A percentile compares a stretch with the other conserved stretches of the same genome.
Conservation (phyloP, 2,329 filamentous ascomycete species). For the Aspergillus texensis region DNA sequence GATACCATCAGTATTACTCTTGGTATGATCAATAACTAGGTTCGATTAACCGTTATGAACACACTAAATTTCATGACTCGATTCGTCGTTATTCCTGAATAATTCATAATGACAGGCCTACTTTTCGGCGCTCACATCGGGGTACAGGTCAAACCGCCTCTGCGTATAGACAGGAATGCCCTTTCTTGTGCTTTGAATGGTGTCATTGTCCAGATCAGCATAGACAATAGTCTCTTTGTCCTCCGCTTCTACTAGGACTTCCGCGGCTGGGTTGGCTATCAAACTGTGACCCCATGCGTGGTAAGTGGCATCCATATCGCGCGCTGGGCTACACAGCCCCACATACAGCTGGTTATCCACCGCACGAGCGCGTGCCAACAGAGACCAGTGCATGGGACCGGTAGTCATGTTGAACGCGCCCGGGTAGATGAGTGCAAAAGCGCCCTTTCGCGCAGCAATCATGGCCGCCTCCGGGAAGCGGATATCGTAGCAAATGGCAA, state of each 20-base stretch:
- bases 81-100: background rate
- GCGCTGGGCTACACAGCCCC: slow-evolving; percentile 85
- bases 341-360: slow-evolving; percentile 96
- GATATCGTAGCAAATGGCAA: slow-evolving; percentile 97
- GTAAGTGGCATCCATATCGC: slow-evolving; percentile 76
- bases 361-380: slow-evolving; percentile 79
- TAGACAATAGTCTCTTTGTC: slow-evolving; percentile 77
- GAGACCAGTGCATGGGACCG: slow-evolving; percentile 85
- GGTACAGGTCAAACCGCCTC: slow-evolving; percentile 92
- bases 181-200: slow-evolving; percentile 74
- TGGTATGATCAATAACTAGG: background rate
- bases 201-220: slow-evolving; percentile 68
- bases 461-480: slow-evolving; percentile 93
- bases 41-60: background rate
- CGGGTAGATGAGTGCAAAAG: slow-evolving; percentile 86
- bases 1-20: no score
- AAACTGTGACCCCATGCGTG: slow-evolving; percentile 91
- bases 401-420: slow-evolving; percentile 98
- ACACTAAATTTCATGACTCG: background rate
- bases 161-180: slow-evolving; percentile 84
- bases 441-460: slow-evolving; percentile 82
- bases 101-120: background rate
- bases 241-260: slow-evolving; percentile 76
- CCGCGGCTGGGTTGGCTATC: slow-evolving; percentile 83
- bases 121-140: slow-evolving; percentile 71